Percentiles rank a stretch among this genome's conserved stretches.
phyloP scores from a whole-genome alignment of 2,329 filamentous ascomycete species.

The Trematosphaeria pertusa region DNA sequence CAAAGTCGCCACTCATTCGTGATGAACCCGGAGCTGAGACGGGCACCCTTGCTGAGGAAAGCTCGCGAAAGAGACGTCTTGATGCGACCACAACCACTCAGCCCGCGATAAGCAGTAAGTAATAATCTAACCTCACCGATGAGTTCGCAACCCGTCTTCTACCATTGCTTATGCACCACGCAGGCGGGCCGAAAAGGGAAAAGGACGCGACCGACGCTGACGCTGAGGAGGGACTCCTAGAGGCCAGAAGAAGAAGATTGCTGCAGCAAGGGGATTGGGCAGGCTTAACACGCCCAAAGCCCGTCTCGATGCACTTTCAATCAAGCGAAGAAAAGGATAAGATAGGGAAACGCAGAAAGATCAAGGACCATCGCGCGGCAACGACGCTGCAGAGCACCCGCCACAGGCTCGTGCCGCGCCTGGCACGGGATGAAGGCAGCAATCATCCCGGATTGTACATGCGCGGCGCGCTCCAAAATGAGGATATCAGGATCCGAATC shows the following conservation, averaged over 20 bases:
- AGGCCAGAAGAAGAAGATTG: slow-evolving; percentile 37
- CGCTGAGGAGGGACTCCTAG: slow-evolving; percentile 27
- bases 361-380: slow-evolving; percentile 11
- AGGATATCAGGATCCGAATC: slow-evolving; percentile 44
- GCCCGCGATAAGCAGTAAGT: slow-evolving; percentile 13
- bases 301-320: slow-evolving; percentile 36
- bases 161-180: slow-evolving; percentile 14
- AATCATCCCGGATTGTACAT: slow-evolving; percentile 12
- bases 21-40: not conserved
- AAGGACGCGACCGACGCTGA: slow-evolving; percentile 13
- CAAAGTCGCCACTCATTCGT: slow-evolving; percentile 1
- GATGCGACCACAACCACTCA: not conserved
- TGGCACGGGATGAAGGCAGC: slow-evolving; percentile 4
- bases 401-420: not conserved
- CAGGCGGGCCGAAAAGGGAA: slow-evolving; percentile 5
- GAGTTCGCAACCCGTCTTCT: slow-evolving; percentile 2
- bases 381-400: slow-evolving; percentile 3
- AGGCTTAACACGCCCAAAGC: slow-evolving; percentile 36
- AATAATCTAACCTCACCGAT: too few species aligned
- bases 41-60: not conserved
- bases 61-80: not conserved
- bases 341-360: slow-evolving; percentile 44
- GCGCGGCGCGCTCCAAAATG: slow-evolving; percentile 20
- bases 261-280: slow-evolving; percentile 45
- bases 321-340: slow-evolving; percentile 33